phyloP scores from a whole-genome alignment of 331 rosid genomes.

The Rosa hybrid region DNA sequence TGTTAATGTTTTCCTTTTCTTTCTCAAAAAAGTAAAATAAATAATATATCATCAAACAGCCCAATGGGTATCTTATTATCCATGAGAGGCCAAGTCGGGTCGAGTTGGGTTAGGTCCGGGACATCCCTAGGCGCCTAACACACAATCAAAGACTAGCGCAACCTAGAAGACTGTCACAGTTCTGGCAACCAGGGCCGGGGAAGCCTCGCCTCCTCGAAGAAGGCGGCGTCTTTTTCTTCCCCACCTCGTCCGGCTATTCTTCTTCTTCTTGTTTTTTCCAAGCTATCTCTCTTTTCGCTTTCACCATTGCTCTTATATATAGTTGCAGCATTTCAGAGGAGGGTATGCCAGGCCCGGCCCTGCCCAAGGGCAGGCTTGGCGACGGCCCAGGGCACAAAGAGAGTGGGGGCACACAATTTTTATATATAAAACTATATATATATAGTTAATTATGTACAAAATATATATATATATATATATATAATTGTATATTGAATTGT shows the following conservation, averaged over 20 bases:
- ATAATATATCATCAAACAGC: too few species aligned
- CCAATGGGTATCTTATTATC: too few species aligned
- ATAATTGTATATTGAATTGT: too few species aligned
- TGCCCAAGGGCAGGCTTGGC: too few species aligned
- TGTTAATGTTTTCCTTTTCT: too few species aligned
- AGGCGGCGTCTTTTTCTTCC: conserved; percentile 82
- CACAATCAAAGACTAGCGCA: neutral
- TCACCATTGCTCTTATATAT: neutral
- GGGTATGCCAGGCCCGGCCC: conserved; percentile 36
- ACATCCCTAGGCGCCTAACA: neutral
- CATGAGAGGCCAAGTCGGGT: too few species aligned
- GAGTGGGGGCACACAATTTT: too few species aligned
- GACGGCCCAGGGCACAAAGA: too few species aligned
- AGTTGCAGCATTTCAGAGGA: conserved; percentile 23
- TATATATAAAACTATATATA: too few species aligned
- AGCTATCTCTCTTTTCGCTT: neutral
- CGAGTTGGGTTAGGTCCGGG: neutral
- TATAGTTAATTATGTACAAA: too few species aligned
- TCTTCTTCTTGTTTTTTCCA: neutral
- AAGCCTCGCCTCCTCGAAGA: conserved; percentile 69
- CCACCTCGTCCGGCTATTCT: conserved; percentile 55
- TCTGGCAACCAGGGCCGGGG: conserved; percentile 79
- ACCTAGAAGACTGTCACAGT: conserved; percentile 40
- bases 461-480: too few species aligned
- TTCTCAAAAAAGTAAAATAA: too few species aligned